Percentiles rank a stretch among this genome's conserved stretches.
These are phyloP conservation scores for Aspergillus sclerotialis DNA, from an alignment of 2,329 filamentous ascomycete genomes.

Conservation along the genomic window DNA sequence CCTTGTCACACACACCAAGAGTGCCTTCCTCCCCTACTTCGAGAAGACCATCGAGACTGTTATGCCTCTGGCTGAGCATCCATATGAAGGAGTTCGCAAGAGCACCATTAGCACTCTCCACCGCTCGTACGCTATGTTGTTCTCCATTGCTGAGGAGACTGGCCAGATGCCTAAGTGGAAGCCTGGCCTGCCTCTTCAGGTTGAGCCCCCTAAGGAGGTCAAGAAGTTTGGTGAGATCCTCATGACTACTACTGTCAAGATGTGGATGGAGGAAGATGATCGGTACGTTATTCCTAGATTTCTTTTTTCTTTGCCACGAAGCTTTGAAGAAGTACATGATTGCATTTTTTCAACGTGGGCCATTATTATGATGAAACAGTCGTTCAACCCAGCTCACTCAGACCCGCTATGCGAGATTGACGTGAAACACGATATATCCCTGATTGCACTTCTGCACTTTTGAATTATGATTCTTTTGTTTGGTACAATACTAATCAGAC, in stretches of 20 bases:
- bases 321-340: constrained; percentile 2
- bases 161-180: constrained; percentile 76
- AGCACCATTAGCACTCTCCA: constrained; percentile 85
- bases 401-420: constrained; percentile 79
- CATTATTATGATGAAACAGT: constrained; percentile 67
- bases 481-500: constrained; percentile 36
- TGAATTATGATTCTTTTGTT: constrained; percentile 12
- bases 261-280: constrained; percentile 88
- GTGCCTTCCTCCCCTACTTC: constrained; percentile 74
- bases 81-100: constrained; percentile 89
- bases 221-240: constrained; percentile 80
- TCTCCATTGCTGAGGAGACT: constrained; percentile 75
- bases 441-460: constrained; percentile 37
- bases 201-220: constrained; percentile 70
- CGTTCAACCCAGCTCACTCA: constrained; percentile 99
- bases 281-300: constrained; percentile 60
- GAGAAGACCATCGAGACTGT: constrained; percentile 81
- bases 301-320: constrained; percentile 9
- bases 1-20: constrained; percentile 78
- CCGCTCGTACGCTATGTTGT: constrained; percentile 87
- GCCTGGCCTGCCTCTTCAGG: constrained; percentile 74
- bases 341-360: constrained; percentile 1
- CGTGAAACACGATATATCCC: constrained; percentile 67
- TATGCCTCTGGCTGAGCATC: constrained; percentile 74
- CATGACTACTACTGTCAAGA: constrained; percentile 71